phyloP scores from a whole-genome alignment of 2,329 filamentous ascomycete genomes.

The Coniochaeta hoffmannii region DNA sequence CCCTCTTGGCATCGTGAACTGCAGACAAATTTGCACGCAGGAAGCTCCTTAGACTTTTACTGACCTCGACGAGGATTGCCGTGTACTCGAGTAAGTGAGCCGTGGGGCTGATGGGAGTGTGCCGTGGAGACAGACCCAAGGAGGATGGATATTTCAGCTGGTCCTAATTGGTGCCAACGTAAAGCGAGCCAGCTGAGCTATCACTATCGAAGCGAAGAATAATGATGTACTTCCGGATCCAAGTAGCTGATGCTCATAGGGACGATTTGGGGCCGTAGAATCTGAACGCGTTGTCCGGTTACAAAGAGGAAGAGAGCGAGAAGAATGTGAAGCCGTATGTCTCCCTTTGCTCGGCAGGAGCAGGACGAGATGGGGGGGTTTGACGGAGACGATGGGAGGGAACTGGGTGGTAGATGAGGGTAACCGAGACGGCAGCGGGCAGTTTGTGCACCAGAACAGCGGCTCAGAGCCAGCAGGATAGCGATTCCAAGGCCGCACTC shows the following conservation, averaged over 20 bases:
- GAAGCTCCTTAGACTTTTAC: background rate
- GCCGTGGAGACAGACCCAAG: background rate
- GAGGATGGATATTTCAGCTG: background rate
- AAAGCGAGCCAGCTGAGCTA: background rate
- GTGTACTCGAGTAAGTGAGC: slow-evolving; percentile 1
- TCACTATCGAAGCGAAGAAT: background rate
- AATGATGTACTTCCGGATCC: background rate
- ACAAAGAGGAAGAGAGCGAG: background rate
- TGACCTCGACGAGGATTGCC: background rate
- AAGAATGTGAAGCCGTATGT: background rate
- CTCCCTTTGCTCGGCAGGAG: background rate
- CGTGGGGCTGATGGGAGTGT: background rate
- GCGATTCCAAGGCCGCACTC: background rate
- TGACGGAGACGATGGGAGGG: background rate
- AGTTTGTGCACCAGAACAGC: background rate
- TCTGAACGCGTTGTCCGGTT: background rate
- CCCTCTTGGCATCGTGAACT: background rate
- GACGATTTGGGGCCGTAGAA: background rate
- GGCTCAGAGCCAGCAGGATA: background rate
- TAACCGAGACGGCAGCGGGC: slow-evolving; percentile 1
- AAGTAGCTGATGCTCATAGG: background rate
- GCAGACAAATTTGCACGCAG: background rate
- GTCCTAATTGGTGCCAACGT: background rate
- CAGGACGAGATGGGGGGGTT: background rate
- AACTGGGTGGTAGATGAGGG: background rate